Evolutionary conservation across 2,329 filamentous ascomycete genomes (phyloP), one percentile per base, ranked within the genome.

Genomic region (Aphanoascus verrucosus): DNA sequence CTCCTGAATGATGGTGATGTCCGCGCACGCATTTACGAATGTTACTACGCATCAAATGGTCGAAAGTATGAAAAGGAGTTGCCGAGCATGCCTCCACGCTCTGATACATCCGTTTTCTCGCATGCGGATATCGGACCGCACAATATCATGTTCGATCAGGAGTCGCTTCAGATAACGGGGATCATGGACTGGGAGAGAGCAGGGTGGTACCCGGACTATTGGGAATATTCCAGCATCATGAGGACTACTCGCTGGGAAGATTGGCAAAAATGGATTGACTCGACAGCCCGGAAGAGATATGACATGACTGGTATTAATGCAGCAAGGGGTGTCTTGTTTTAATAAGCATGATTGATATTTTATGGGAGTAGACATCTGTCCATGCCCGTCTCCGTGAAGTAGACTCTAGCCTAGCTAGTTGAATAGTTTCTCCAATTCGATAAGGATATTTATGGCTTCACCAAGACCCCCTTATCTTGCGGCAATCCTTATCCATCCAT

Each of bases 151-250:
- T 42, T 68, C 19, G 55, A 64, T 28, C 19, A 20, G 31, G 43
- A 57, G 40, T 51, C 52, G 1, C 47, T 52, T n/a, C 44, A 53
- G 31, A 55, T 54, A 20, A 56, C 69, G 1, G 63, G 65, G 5
- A 58, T 74, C 15, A 63, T 74, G 49, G 69, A 72, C 61, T 74
- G 68, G 71, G 70, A 72, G 53, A 65, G 60, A 43, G 58, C 66
- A 40, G 67, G 67, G 8, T 72, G 66, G 66, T 69, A 68, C 56
- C 68, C 67, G n/a, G 65, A 59, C 37, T 71, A 71, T 57, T 71
- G 64, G 67, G 67, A 71, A 55, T 71, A 66, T 53, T 59, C 64
- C 32, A 64, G 63, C 50, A 63, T 65, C 37, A 55, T 65, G 56
- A 58, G 55, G 35, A 61, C 60, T 40, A 17, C 41, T 32, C 59